Conservation (phyloP, 768 basidiomycete genomes). For the Tricholoma furcatifolium region DNA sequence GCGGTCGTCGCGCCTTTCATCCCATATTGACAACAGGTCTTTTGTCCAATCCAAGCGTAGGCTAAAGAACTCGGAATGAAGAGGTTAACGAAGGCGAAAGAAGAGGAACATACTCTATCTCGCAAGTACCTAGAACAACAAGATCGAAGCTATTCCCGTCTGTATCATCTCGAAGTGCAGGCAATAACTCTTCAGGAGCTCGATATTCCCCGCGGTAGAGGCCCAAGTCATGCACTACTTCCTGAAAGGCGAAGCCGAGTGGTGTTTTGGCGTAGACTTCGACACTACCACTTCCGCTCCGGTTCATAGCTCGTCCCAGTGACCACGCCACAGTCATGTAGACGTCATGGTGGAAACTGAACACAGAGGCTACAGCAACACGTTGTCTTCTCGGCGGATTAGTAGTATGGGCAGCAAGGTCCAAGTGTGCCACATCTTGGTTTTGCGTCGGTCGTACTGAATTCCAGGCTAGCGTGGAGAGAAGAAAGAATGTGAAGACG, state of each 20-base stretch:
- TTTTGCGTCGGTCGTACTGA: not conserved
- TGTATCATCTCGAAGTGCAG: conserved; percentile 20
- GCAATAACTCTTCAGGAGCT: conserved; percentile 23
- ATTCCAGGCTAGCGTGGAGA: conserved; percentile 1
- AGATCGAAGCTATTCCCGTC: conserved; percentile 31
- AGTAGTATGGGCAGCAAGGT: not conserved
- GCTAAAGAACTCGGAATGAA: conserved; percentile 7
- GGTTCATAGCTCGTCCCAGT: conserved; percentile 26
- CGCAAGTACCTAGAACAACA: conserved; percentile 44
- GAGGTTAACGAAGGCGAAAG: not conserved
- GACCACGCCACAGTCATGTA: conserved; percentile 36
- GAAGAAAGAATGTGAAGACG: conserved; percentile 4
- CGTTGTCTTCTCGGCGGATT: conserved; percentile 22
- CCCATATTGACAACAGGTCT: conserved; percentile 33
- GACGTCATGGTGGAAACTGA: conserved; percentile 35
- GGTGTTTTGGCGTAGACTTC: conserved; percentile 31
- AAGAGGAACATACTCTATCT: conserved; percentile 33
- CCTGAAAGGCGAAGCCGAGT: conserved; percentile 31
- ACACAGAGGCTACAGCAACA: conserved; percentile 34
- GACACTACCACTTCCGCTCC: conserved; percentile 17
- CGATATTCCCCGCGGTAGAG: conserved; percentile 30
- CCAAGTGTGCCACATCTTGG: not conserved
- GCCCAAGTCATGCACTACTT: conserved; percentile 27
- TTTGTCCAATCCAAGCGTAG: conserved; percentile 24
- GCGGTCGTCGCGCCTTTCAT: conserved; percentile 28